A percentile compares a stretch with the other conserved stretches of the same genome.
These are phyloP conservation scores for Aphanocladium album DNA, from an alignment of 2,329 filamentous ascomycete genomes.

Conservation along the genomic window DNA sequence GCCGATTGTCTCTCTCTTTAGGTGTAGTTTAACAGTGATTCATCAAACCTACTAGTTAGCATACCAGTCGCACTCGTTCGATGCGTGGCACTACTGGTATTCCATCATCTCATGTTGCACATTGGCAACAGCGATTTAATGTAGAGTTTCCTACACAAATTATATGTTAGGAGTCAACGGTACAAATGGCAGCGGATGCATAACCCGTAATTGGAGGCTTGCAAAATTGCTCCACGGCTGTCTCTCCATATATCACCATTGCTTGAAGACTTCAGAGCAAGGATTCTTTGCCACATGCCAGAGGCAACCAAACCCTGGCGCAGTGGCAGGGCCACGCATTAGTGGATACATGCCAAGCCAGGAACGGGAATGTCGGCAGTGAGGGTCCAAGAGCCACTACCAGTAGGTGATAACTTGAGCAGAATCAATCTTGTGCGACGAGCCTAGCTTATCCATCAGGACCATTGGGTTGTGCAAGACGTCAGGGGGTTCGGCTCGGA, in stretches of 20 bases:
- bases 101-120: neutral
- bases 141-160: neutral
- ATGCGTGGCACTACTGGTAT: neutral
- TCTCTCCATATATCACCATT: neutral
- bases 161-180: neutral
- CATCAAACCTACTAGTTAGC: neutral
- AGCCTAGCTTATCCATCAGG: neutral
- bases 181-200: too few species aligned
- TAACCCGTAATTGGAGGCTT: neutral
- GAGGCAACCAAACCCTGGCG: neutral
- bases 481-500: slow-evolving; percentile 1
- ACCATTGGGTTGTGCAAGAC: neutral
- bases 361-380: neutral
- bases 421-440: neutral
- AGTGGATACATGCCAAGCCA: neutral
- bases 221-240: neutral
- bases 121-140: neutral
- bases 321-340: neutral
- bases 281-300: slow-evolving; percentile 1
- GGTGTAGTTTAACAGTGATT: neutral
- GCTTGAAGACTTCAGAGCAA: too few species aligned
- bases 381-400: neutral
- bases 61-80: neutral
- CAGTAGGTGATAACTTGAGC: neutral
- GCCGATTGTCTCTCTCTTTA: neutral